Evolutionary conservation across 169 alveolate genomes (phyloP).

Genomic region (Pseudocohnilembus persalinus): DNA sequence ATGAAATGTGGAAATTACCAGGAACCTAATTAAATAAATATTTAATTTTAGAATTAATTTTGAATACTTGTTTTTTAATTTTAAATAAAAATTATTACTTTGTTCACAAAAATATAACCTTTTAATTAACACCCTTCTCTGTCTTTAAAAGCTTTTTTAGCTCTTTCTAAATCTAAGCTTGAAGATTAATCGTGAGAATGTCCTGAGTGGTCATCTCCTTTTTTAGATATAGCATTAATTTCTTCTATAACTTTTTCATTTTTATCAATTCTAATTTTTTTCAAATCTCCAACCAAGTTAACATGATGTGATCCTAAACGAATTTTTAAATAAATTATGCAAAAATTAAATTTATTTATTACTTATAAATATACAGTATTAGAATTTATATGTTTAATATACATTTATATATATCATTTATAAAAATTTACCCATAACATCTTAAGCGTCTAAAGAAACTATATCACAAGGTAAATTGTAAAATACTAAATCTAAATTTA

Average conservation of each 20-base stretch:
- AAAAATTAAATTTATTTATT: no score
- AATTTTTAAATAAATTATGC: no score
- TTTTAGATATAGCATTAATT: slow-evolving; percentile 32
- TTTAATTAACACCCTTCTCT: slow-evolving; percentile 83
- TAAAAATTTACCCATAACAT: slow-evolving; percentile 65
- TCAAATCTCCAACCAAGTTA: slow-evolving; percentile 75
- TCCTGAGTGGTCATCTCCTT: slow-evolving; percentile 15
- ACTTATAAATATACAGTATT: neutral
- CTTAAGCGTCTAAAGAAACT: slow-evolving; percentile 80
- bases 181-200: slow-evolving; percentile 3
- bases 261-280: slow-evolving; percentile 54
- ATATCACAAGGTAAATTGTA: slow-evolving; percentile 84
- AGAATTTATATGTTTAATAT: neutral
- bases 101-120: slow-evolving; percentile 76
- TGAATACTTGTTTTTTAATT: no score
- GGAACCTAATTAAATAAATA: no score
- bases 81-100: neutral
- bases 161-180: slow-evolving; percentile 40
- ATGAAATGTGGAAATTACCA: slow-evolving; percentile 88
- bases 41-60: no score
- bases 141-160: slow-evolving; percentile 60
- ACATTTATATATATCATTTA: no score
- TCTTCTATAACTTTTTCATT: slow-evolving; percentile 50
- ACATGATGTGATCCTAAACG: slow-evolving; percentile 69
- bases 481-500: slow-evolving; percentile 81